A percentile compares a stretch with the other conserved stretches of the same genome.
phyloP scores from a whole-genome alignment of 2,329 filamentous ascomycete species.

The Fusarium nisikadoi region DNA sequence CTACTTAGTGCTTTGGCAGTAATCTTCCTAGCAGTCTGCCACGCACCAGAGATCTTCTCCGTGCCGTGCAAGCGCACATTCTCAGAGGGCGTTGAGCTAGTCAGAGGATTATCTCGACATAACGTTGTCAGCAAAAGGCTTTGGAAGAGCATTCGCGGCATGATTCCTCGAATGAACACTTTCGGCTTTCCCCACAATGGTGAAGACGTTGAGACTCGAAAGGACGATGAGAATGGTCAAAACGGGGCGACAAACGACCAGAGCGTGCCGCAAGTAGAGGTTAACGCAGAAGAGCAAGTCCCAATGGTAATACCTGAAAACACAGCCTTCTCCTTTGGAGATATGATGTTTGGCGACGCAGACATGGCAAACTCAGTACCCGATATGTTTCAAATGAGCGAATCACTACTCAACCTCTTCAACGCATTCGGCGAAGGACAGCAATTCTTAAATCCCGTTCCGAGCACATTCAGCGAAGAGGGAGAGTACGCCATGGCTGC shows the following conservation, averaged over 20 bases:
- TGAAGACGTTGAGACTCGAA: not conserved
- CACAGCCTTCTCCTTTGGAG: constrained; percentile 2
- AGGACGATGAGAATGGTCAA: not conserved
- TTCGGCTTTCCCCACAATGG: constrained; percentile 40
- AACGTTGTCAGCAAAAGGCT: constrained; percentile 48
- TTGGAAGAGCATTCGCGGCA: constrained; percentile 51
- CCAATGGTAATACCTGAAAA: not conserved
- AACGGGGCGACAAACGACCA: accelerated
- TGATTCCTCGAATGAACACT: constrained; percentile 47
- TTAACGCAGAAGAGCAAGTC: not conserved
- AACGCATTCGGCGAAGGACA: constrained; percentile 49
- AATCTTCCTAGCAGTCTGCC: constrained; percentile 53
- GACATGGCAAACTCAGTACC: constrained; percentile 39
- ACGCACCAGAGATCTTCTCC: constrained; percentile 56
- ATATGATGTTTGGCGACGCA: constrained; percentile 25
- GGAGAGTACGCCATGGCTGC: constrained; percentile 12
- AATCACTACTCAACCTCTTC: constrained; percentile 50
- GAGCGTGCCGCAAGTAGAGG: not conserved
- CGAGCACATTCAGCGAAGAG: constrained; percentile 15
- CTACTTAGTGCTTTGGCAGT: constrained; percentile 46
- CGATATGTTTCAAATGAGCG: constrained; percentile 49
- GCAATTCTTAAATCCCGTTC: constrained; percentile 30
- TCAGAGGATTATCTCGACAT: constrained; percentile 48
- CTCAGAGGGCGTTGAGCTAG: constrained; percentile 46
- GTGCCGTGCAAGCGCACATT: constrained; percentile 49